Base-by-base conservation (phyloP, 2,329 filamentous ascomycete genomes). In the Rhinocladiella similis region DNA sequence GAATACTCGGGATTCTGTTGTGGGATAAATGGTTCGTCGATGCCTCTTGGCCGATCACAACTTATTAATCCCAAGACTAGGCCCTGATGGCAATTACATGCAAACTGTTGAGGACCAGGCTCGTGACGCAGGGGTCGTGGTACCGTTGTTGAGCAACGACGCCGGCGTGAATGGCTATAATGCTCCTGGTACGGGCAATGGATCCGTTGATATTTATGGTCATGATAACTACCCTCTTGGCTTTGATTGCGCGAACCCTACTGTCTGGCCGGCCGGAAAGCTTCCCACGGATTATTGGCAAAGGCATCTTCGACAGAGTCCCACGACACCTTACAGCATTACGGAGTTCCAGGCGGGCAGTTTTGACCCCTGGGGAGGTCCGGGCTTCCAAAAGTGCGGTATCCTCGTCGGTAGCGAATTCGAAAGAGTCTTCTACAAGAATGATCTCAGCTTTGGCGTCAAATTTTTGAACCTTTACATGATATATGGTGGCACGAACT, bases 391-490 rank as follows among this genome's bases (percentile, higher is more conserved):
- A 2, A 76, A 85, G 54, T 94, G 90, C 64, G 76, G 81, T 3
- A 73, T 77, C 2, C 77, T 92, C 2, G 74, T 89, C 3, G 88
- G 88, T 59, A 76, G 85, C n/a, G 87, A 91, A 63, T 91, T 90
- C 60, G 84, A 88, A 59, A 77, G 89, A 14, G 85, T 94, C 0
- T 90, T 91, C 67, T 89, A 91, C 71, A 93, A 92, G 77, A 90
- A 91, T 63, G 78, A 85, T 50, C 82, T 86, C 50, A 83, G 83
- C 36, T 82, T 86, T 14, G 86, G 84, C 0, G 80, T 86, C 2
- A 84, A 82, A 0, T 82, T 93, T 6, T 75, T 91, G 55, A 91
- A 86, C 63, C 67, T 90, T 1, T 92, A 91, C 69, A 92, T 92
- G 89, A 84, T 85, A 67, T 63, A 70, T 62, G 90, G 90, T 13